Evolutionary conservation across 2,329 filamentous ascomycete genomes (phyloP).

Genomic region (Aspergillus sp.): DNA sequence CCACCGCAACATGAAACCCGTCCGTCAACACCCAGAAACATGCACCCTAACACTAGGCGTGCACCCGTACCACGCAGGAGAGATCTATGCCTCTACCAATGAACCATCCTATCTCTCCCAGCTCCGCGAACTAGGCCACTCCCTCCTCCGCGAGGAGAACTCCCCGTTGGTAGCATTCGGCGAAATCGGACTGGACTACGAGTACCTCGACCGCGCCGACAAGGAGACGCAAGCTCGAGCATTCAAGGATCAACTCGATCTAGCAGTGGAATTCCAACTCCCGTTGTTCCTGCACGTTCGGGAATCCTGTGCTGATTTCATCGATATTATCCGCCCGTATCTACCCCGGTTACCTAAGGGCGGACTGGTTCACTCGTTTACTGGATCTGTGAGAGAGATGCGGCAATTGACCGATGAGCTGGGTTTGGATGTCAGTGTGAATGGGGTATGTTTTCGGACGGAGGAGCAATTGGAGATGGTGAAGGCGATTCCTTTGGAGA

Average conservation of each 20-base stretch:
- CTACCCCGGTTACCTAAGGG: conserved; percentile 37
- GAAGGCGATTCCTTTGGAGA: conserved; percentile 42
- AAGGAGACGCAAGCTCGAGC: conserved; percentile 46
- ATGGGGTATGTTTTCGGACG: conserved; percentile 51
- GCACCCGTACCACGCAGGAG: conserved; percentile 54
- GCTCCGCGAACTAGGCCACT: conserved; percentile 24
- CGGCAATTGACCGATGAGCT: conserved; percentile 33
- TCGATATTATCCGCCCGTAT: conserved; percentile 46
- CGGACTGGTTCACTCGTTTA: conserved; percentile 88
- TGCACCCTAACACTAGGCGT: conserved; percentile 54
- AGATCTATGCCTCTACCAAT: conserved; percentile 38
- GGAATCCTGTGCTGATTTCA: conserved; percentile 48
- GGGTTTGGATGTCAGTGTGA: conserved; percentile 52
- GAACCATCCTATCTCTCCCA: conserved; percentile 13
- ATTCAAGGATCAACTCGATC: conserved; percentile 47
- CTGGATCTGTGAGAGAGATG: conserved; percentile 63
- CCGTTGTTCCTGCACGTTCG: conserved; percentile 42
- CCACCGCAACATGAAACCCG: conserved; percentile 47
- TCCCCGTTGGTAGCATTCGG: conserved; percentile 50
- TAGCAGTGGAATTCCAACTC: conserved; percentile 39
- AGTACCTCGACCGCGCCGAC: conserved; percentile 47
- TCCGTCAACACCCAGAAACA: conserved; percentile 28
- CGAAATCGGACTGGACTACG: conserved; percentile 56
- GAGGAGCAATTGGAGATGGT: conserved; percentile 48
- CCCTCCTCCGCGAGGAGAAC: conserved; percentile 26